Evolutionary conservation across 805 yeast genomes (phyloP).

Genomic region (Yarrowia osloensis): DNA sequence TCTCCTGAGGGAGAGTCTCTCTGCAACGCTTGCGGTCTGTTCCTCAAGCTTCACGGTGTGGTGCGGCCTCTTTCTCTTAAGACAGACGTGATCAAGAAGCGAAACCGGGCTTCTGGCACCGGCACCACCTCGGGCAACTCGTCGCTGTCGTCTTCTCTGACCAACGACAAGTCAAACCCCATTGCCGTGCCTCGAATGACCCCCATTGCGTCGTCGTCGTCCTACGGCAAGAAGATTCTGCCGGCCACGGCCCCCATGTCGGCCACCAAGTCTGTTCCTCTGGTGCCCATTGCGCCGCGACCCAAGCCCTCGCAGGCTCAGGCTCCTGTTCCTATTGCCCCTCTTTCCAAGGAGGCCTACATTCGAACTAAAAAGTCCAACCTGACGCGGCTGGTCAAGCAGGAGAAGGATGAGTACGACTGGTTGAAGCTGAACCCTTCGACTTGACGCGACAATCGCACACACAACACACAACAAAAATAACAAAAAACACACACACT

Average conservation of each 20-base stretch:
- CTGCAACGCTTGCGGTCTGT: slow-evolving; percentile 96
- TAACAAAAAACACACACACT: background rate
- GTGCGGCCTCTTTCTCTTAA: slow-evolving; percentile 91
- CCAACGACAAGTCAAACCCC: slow-evolving; percentile 12
- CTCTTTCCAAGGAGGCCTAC: slow-evolving; percentile 28
- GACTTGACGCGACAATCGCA: background rate
- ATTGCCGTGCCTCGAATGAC: slow-evolving; percentile 31
- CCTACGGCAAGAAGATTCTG: slow-evolving; percentile 26
- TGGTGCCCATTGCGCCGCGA: slow-evolving; percentile 21
- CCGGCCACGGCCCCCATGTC: slow-evolving; percentile 22
- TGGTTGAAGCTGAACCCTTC: slow-evolving; percentile 22
- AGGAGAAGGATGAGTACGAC: slow-evolving; percentile 27
- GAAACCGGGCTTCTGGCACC: slow-evolving; percentile 58
- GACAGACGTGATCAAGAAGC: slow-evolving; percentile 90
- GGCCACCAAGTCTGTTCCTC: slow-evolving; percentile 23
- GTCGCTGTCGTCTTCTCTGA: slow-evolving; percentile 26
- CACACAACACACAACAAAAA: background rate
- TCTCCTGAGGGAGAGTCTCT: slow-evolving; percentile 92
- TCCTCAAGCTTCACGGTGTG: slow-evolving; percentile 89
- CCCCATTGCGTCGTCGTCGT: slow-evolving; percentile 1
- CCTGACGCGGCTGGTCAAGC: slow-evolving; percentile 27
- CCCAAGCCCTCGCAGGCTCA: slow-evolving; percentile 19
- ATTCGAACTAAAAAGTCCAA: slow-evolving; percentile 26
- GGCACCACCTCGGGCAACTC: slow-evolving; percentile 14
- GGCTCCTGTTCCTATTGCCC: slow-evolving; percentile 28